Evolutionary conservation across 2,329 filamentous ascomycete genomes (phyloP), one percentile per base, ranked within the genome.

Genomic region (Fusarium sp.): DNA sequence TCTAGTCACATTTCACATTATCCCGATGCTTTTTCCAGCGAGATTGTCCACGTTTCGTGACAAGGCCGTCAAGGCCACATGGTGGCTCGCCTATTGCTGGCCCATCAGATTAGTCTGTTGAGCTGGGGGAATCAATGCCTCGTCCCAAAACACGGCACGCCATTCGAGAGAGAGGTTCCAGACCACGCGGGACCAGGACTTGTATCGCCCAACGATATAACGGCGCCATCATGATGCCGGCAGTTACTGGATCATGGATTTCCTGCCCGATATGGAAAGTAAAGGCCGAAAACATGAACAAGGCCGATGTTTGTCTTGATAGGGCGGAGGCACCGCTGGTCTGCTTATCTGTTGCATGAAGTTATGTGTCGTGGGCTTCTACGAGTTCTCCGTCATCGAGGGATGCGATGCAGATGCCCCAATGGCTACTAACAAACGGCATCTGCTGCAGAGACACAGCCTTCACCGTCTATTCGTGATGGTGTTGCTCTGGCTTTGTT

Each of bases 391-490:
- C 20, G 10, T 25, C 27, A 14, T 56, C 29, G 9, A 16, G 9
- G 16, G 42, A 33, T 29, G 23, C 14, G 6, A 23, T 25, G 20
- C 13, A 29, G 16, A 13, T 20, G 31, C 18, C 36, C 11, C 31
- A 11, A 42, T 34, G 6, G 13, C 16, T 14, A 38, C 16, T 14
- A 33, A 27, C 13, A 53, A 38, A 18, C 36, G 11, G 23, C 10
- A 44, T 36, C n/a, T 25, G 20, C 38, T 63, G 44, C 25, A 33
- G 63, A 61, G 64, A 64, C 64, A 70, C 56, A 59, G 62, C 62
- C 72, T 67, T 71, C 65, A 73, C 67, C 69, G 62, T 70, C 50
- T 63, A 58, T 74, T 70, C 44, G 38, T 58, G 27, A 44, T 53
- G 51, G 53, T 58, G 58, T 65, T 56, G 62, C 53, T 36, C 33